phyloP scores from a whole-genome alignment of 768 basidiomycete species.

The Calocera cornea region DNA sequence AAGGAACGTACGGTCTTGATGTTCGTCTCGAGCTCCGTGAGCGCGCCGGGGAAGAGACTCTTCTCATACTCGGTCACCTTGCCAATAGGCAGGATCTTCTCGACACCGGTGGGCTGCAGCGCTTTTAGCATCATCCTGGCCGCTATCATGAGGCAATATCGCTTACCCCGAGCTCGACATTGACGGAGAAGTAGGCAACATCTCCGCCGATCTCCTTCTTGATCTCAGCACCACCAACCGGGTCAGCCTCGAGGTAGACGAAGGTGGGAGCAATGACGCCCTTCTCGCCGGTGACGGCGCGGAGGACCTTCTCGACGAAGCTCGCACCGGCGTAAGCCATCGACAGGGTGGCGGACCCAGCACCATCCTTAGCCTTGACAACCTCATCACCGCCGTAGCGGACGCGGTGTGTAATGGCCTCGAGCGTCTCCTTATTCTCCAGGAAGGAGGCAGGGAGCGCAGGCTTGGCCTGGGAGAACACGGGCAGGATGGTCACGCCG shows the following conservation, averaged over 20 bases:
- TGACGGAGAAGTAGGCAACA: conserved; percentile 78
- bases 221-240: conserved; percentile 55
- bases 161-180: conserved; percentile 73
- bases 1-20: conserved; percentile 35
- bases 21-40: conserved; percentile 64
- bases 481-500: conserved; percentile 85
- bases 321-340: conserved; percentile 94
- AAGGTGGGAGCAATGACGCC: conserved; percentile 74
- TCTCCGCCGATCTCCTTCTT: conserved; percentile 61
- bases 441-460: conserved; percentile 48
- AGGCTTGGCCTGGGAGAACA: conserved; percentile 80
- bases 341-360: conserved; percentile 89
- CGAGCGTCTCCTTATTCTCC: conserved; percentile 31
- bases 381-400: conserved; percentile 97
- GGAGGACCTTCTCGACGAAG: conserved; percentile 71
- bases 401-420: conserved; percentile 64
- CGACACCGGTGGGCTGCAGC: conserved; percentile 60
- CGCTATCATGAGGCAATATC: background rate
- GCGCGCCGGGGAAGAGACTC: conserved; percentile 59
- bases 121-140: background rate
- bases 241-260: conserved; percentile 63
- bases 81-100: conserved; percentile 72
- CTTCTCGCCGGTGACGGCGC: conserved; percentile 77
- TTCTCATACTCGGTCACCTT: conserved; percentile 57
- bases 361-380: conserved; percentile 90